These are phyloP conservation scores for Leccinum barrowsii DNA, from an alignment of 768 basidiomycete genomes.

Conservation along the genomic window DNA sequence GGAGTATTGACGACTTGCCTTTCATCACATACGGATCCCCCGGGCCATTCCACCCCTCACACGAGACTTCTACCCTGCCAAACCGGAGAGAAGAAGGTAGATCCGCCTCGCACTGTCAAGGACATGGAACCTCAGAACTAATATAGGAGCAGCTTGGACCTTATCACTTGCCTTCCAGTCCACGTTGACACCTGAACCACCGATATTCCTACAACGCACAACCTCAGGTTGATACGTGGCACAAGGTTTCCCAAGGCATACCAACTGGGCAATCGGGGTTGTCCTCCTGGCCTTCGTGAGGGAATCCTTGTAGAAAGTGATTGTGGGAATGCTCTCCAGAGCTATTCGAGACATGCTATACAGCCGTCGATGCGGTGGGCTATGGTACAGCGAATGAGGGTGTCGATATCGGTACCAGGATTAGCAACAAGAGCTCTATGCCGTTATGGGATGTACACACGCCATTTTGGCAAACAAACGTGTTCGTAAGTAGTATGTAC, in stretches of 20 bases:
- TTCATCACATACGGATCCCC: conserved; percentile 85
- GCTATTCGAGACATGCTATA: conserved; percentile 61
- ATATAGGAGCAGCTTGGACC: background rate
- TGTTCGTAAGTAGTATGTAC: background rate
- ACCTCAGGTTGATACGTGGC: conserved; percentile 75
- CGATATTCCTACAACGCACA: conserved; percentile 79
- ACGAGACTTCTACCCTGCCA: conserved; percentile 81
- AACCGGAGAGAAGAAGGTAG: conserved; percentile 79
- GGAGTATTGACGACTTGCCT: conserved; percentile 43
- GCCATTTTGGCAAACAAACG: background rate
- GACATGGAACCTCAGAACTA: conserved; percentile 6
- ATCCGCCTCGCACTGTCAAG: conserved; percentile 81
- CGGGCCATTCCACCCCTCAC: conserved; percentile 84
- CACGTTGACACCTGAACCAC: conserved; percentile 72
- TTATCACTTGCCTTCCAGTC: conserved; percentile 78
- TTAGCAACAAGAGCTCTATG: background rate
- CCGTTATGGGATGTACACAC: conserved; percentile 12
- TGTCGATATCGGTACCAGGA: conserved; percentile 1
- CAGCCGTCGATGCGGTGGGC: background rate
- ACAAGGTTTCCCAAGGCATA: conserved; percentile 79
- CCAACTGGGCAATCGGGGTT: conserved; percentile 69
- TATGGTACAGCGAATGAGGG: background rate
- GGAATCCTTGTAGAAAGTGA: conserved; percentile 74
- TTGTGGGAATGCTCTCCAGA: conserved; percentile 65
- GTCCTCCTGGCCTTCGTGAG: conserved; percentile 67